Conservation (phyloP, 768 basidiomycete species). For the Cubamyces sp. region DNA sequence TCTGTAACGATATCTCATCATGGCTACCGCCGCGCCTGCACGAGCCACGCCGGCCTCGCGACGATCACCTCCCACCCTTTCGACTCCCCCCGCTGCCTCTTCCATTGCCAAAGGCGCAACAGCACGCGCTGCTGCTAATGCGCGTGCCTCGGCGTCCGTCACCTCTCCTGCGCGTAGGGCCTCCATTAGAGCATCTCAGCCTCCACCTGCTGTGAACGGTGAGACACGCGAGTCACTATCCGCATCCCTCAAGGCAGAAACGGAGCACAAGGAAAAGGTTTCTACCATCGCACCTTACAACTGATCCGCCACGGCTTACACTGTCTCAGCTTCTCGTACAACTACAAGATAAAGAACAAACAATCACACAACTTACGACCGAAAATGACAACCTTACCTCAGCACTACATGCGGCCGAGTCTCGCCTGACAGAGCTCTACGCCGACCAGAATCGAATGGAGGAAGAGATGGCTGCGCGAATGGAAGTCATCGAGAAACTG, state of each 20-base stretch:
- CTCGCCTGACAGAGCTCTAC: constrained; percentile 78
- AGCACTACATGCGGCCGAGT: constrained; percentile 68
- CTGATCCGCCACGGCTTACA: constrained; percentile 3
- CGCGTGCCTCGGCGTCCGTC: constrained; percentile 58
- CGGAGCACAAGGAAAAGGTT: constrained; percentile 82
- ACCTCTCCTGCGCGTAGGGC: constrained; percentile 55
- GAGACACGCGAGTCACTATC: constrained; percentile 61
- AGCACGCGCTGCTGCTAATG: constrained; percentile 66
- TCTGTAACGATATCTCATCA: constrained; percentile 34
- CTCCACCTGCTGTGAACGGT: constrained; percentile 49
- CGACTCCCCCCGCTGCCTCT: constrained; percentile 46
- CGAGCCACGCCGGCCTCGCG: constrained; percentile 51
- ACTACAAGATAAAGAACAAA: constrained; percentile 78
- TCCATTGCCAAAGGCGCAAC: constrained; percentile 58
- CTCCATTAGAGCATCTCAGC: constrained; percentile 46
- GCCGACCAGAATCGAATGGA: constrained; percentile 83
- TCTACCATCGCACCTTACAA: constrained; percentile 25
- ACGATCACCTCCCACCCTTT: constrained; percentile 46
- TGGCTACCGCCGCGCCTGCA: constrained; percentile 49
- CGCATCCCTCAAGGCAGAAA: constrained; percentile 72
- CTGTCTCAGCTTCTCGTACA: constrained; percentile 69
- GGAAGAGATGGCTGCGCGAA: constrained; percentile 77
- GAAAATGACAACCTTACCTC: constrained; percentile 71
- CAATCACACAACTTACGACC: constrained; percentile 57
- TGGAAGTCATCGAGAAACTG: constrained; percentile 84